Evolutionary conservation across 306 rosid species (phyloP), one percentile per base, ranked within the genome.

Genomic region (Medicago arabica): DNA sequence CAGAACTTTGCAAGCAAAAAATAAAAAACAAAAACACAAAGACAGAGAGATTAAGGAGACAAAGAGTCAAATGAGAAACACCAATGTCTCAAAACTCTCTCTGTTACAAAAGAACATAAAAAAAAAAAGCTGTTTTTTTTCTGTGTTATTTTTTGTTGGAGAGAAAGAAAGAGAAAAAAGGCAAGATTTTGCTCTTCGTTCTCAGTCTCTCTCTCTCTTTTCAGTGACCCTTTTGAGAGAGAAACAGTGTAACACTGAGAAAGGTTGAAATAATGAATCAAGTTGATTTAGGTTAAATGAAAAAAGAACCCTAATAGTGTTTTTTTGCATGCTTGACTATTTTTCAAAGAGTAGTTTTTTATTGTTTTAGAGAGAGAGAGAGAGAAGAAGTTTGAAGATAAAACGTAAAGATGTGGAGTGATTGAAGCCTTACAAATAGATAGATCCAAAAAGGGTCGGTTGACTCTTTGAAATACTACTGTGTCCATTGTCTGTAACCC

Each of bases 391-490:
- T n/a, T 23, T 41, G 76, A 46, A 81, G 92, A 89, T 88, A 88
- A 87, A 90, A 77, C 79, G 76, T 44, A 63, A 83, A 58, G 65
- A 87, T 89, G 99, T 95, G 97, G 99, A 95, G 60, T 83, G 79
- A 71, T 80, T 83, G 90, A 92, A 92, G 88, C 99, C 99, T 87
- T 90, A 90, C 96, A 90, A 89, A 88, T 81, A 72, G 87, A 88
- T 74, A 76, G 51, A 81, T 83, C 93, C 99, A 92, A 92, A 95
- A 86, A 83, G 91, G 87, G 58, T 41, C 9, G 91, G 99, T 95
- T 95, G 99, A 95, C 99, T 94, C 86, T 88, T 46, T 4, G n/a
- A 79, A 34, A 34, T 34, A 19, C 74, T 21, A 21, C 23, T 21
- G 23, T 21, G 23, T 21, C 23, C 7, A 74, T 78, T 78, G 57